Conservation (phyloP, 495 filamentous ascomycete genomes). For the Daldinia concentrica region DNA sequence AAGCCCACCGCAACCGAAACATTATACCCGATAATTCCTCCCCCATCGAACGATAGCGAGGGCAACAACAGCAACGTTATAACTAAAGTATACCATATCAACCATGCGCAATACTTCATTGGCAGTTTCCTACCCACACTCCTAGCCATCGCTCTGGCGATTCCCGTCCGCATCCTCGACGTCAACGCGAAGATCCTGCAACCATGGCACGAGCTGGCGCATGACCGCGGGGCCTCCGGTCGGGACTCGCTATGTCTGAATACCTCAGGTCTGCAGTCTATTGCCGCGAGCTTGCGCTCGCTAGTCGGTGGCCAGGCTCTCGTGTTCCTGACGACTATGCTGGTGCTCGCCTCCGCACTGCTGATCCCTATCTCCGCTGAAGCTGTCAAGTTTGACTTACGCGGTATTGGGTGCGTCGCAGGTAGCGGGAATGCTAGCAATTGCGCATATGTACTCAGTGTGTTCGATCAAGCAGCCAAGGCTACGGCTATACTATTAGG, state of each 20-base stretch:
- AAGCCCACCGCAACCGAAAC: conserved; percentile 45
- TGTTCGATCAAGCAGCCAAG: conserved; percentile 44
- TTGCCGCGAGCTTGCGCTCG: conserved; percentile 38
- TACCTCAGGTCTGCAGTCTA: conserved; percentile 41
- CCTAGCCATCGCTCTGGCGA: conserved; percentile 43
- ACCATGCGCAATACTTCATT: conserved; percentile 46
- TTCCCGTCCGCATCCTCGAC: conserved; percentile 51
- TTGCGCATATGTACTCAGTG: conserved; percentile 50
- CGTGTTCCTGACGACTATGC: conserved; percentile 41
- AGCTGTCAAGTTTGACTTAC: conserved; percentile 47
- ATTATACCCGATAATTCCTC: conserved; percentile 40
- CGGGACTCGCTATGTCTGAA: conserved; percentile 46
- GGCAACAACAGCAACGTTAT: conserved; percentile 4
- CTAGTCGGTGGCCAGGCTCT: conserved; percentile 44
- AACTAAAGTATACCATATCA: conserved; percentile 38
- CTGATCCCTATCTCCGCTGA: conserved; percentile 49
- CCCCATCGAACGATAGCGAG: neutral
- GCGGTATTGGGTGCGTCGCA: conserved; percentile 40
- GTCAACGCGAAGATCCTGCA: conserved; percentile 48
- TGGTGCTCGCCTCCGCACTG: conserved; percentile 43
- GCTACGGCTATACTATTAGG: conserved; percentile 40
- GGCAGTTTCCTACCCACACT: conserved; percentile 51
- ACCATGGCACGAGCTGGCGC: conserved; percentile 51
- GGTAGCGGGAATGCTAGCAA: conserved; percentile 38
- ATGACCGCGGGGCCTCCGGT: conserved; percentile 35